These are phyloP conservation scores for Tolypocladium guangdongense DNA, from an alignment of 2,329 filamentous ascomycete genomes.

Conservation along the genomic window DNA sequence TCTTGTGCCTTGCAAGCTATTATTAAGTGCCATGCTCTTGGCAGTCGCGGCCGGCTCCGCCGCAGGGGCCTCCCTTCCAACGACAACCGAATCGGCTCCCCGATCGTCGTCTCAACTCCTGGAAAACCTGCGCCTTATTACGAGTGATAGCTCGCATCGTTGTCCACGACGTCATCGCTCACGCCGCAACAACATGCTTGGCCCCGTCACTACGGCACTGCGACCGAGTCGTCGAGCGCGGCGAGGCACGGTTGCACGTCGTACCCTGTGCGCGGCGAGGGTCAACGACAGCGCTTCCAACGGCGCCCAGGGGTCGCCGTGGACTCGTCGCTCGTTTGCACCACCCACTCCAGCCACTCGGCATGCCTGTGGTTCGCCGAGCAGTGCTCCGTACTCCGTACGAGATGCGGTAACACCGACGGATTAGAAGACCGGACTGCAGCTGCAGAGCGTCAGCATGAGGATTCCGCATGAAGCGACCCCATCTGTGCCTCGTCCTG, in stretches of 20 bases:
- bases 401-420: background rate
- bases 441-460: background rate
- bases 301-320: background rate
- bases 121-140: background rate
- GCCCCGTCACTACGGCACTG: background rate
- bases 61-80: background rate
- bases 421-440: background rate
- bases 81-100: background rate
- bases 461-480: background rate
- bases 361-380: too few species aligned
- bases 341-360: background rate
- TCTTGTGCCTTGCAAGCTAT: too few species aligned
- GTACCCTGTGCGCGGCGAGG: background rate
- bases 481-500: background rate
- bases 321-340: background rate
- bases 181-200: background rate
- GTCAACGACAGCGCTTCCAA: background rate
- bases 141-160: background rate
- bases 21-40: too few species aligned
- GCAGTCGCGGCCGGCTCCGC: too few species aligned
- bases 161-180: background rate
- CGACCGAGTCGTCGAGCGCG: too few species aligned
- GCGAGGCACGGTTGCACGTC: too few species aligned
- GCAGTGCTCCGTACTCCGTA: background rate
- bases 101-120: background rate